Evolutionary conservation across 2,329 filamentous ascomycete species (phyloP).

Genomic region (Nemania diffusa): DNA sequence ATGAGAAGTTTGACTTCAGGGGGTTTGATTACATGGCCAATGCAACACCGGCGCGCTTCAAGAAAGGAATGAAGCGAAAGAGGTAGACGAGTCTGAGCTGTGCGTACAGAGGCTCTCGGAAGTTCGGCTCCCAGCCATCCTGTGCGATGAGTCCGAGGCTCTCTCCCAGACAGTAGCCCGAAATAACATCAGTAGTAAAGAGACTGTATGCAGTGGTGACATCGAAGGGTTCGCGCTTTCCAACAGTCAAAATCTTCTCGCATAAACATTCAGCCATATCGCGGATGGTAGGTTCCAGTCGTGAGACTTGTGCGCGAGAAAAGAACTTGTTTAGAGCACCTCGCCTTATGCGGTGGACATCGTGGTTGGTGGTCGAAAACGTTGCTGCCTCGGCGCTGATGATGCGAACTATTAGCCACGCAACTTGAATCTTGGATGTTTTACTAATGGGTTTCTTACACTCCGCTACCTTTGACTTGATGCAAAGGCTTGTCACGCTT

Average conservation of each 20-base stretch:
- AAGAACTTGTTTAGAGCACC: neutral
- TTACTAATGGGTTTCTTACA: neutral
- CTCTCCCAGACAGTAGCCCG: neutral
- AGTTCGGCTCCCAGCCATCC: neutral
- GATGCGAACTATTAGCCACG: no score
- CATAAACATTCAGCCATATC: neutral
- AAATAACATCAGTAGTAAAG: neutral
- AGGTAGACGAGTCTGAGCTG: neutral
- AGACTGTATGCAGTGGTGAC: neutral
- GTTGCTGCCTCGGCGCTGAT: neutral
- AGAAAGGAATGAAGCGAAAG: neutral
- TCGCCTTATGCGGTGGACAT: neutral
- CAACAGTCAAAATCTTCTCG: neutral
- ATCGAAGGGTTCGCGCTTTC: neutral
- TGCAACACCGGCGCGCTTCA: no score
- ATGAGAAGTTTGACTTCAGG: no score
- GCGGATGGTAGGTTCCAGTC: neutral
- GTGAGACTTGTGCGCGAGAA: neutral
- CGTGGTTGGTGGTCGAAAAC: neutral
- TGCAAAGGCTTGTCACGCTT: neutral
- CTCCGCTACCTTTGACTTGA: neutral
- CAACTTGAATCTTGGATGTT: no score
- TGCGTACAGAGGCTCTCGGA: neutral
- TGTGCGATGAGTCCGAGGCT: neutral
- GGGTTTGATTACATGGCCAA: no score